Percentiles rank a stretch among this genome's conserved stretches.
phyloP scores from a whole-genome alignment of 768 basidiomycete genomes.

The Rhizopogon vulgaris region DNA sequence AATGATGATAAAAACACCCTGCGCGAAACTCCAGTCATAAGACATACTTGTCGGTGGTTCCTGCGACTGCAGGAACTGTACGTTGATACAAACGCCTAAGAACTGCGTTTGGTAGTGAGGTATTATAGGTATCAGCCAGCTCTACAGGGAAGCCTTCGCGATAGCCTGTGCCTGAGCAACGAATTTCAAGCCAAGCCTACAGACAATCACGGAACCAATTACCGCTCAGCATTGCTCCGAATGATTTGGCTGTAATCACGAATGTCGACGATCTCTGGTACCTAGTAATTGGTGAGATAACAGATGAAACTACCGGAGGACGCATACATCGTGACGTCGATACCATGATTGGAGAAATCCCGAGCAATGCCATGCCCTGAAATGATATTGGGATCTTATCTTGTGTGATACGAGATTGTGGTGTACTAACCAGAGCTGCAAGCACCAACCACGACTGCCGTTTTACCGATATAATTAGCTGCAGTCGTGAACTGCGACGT shows the following conservation, averaged over 20 bases:
- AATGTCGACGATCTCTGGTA: constrained; percentile 21
- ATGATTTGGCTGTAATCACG: constrained; percentile 11
- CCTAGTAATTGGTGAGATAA: constrained; percentile 8
- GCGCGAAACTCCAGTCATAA: not conserved
- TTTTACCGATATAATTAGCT: constrained; percentile 49
- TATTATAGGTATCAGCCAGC: constrained; percentile 13
- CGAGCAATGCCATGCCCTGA: constrained; percentile 33
- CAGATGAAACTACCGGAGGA: not conserved
- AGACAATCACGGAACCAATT: not conserved
- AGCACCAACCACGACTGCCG: constrained; percentile 63
- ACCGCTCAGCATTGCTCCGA: constrained; percentile 10
- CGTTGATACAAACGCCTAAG: constrained; percentile 17
- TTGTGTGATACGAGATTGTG: not conserved
- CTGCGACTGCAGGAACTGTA: constrained; percentile 6
- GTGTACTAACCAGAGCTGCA: constrained; percentile 45
- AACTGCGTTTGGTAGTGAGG: constrained; percentile 13
- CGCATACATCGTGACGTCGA: constrained; percentile 24
- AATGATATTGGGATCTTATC: not conserved
- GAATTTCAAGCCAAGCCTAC: not conserved
- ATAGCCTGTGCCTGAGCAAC: constrained; percentile 8
- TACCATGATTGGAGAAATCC: constrained; percentile 24
- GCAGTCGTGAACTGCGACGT: constrained; percentile 46
- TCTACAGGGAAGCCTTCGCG: constrained; percentile 19
- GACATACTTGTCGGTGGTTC: constrained; percentile 22
- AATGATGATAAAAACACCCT: not conserved